Base-by-base conservation (phyloP, 2,329 filamentous ascomycete genomes). In the Sarocladiaceae sp. region DNA sequence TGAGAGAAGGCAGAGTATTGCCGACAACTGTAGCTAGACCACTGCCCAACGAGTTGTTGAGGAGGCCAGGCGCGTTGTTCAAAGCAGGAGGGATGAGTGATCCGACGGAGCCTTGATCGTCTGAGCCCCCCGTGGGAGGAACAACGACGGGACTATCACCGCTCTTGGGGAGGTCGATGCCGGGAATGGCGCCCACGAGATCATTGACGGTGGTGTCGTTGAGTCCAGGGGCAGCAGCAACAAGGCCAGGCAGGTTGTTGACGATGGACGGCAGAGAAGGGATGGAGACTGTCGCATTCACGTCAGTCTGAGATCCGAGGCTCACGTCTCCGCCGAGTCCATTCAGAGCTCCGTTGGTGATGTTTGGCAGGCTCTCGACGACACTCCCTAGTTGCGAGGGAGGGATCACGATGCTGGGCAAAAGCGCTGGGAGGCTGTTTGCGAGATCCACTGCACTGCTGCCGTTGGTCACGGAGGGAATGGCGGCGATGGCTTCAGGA, bases 371-470 rank as follows among this genome's bases (percentile, higher is more conserved):
- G 7, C 33, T 32, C 10, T 43, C 18, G 18, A 43, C 27, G 9
- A 43, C 20, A 23, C 15, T 13, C 13, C 16, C 16, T 6, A 43
- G 27, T 18, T 43, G 6, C 6, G 40, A 18, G 15, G 27, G 6
- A 3, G 40, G 40, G 20, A 43, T 33, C 26, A 43, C 18, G 19
- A 43, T 43, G 40, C 33, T 43, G 27, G 40, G 40, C 16, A 43
- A 19, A 7, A 43, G 16, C 16, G 9, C 29, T 32, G 40, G 40
- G 3, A 43, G 29, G 24, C 26, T 33, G 19, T 19, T 16, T 12
- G 29, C 40, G 15, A 43, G 32, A 15, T 43, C 40, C 12, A n/a
- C 23, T 9, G 40, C 40, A 15, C 40, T 43, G 16, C 26, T 43
- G 16, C 40, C 40, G 27, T 43, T 43, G 3, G 27, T 43, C 40